Percentiles rank a stretch among this genome's conserved stretches.
Conservation (phyloP, 108 stramenopile species). For the Fragilariopsis cylindrus region DNA sequence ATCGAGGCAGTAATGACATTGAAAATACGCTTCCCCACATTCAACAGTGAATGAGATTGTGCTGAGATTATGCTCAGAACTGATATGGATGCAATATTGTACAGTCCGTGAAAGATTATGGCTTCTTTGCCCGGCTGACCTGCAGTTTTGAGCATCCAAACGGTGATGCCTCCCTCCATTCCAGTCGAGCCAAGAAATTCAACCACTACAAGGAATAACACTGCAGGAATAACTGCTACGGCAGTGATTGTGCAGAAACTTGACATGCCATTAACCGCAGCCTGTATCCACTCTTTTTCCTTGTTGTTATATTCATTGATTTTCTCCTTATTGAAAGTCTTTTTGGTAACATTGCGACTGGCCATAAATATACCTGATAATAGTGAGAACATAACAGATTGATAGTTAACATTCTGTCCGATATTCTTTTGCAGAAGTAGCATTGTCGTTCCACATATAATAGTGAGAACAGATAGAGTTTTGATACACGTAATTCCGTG, state of each 20-base stretch:
- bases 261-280: slow-evolving; percentile 15
- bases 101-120: slow-evolving; percentile 44
- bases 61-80: slow-evolving; percentile 45
- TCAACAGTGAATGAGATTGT: slow-evolving; percentile 51
- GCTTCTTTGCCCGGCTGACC: background rate
- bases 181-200: background rate
- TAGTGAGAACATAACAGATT: slow-evolving; percentile 30
- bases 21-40: slow-evolving; percentile 54
- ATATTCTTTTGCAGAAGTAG: slow-evolving; percentile 22
- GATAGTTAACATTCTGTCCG: background rate
- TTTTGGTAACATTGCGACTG: slow-evolving; percentile 39
- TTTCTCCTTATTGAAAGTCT: background rate
- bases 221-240: background rate
- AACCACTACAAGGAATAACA: background rate
- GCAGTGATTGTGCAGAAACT: slow-evolving; percentile 29
- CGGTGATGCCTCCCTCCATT: background rate
- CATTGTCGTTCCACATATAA: slow-evolving; percentile 34
- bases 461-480: slow-evolving; percentile 16
- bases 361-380: slow-evolving; percentile 30
- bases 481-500: slow-evolving; percentile 17
- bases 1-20: slow-evolving; percentile 41
- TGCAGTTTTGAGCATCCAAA: no score
- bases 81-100: slow-evolving; percentile 55
- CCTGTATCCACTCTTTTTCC: slow-evolving; percentile 2
- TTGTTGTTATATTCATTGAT: background rate